These are phyloP conservation scores for Colletotrichum incanum DNA, from an alignment of 2,329 filamentous ascomycete genomes.

Conservation along the genomic window DNA sequence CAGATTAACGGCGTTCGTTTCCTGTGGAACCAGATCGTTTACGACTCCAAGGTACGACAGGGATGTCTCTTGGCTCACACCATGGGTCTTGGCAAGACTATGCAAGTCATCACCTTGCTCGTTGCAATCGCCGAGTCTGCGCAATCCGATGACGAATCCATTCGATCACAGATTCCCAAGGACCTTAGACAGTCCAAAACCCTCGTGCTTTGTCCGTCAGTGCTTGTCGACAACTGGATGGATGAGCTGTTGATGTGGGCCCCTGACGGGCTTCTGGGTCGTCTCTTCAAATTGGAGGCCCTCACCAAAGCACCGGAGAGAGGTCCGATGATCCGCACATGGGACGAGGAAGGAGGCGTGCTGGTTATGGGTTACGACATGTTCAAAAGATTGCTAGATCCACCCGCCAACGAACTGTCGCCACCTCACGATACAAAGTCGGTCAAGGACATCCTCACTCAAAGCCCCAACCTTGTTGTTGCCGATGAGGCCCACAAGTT, in stretches of 20 bases:
- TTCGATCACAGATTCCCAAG: conserved; percentile 78
- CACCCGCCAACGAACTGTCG: conserved; percentile 49
- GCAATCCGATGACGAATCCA: conserved; percentile 67
- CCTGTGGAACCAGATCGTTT: conserved; percentile 88
- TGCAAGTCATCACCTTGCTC: conserved; percentile 91
- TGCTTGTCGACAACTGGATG: conserved; percentile 85
- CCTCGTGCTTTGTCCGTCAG: conserved; percentile 82
- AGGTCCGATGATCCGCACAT: conserved; percentile 64
- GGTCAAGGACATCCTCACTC: conserved; percentile 63
- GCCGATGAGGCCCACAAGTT: conserved; percentile 89
- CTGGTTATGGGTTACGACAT: conserved; percentile 84
- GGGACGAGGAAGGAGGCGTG: conserved; percentile 78
- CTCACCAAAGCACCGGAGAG: conserved; percentile 56
- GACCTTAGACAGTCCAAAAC: conserved; percentile 75
- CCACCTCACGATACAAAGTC: conserved; percentile 18
- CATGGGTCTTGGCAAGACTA: conserved; percentile 94
- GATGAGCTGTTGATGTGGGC: conserved; percentile 84
- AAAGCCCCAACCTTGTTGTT: conserved; percentile 80
- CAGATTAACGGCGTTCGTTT: conserved; percentile 88
- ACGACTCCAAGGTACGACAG: conserved; percentile 70
- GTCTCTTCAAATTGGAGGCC: conserved; percentile 69
- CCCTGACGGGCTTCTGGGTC: conserved; percentile 68
- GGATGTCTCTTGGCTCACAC: conserved; percentile 90
- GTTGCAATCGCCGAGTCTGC: conserved; percentile 80
- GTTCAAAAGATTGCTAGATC: conserved; percentile 64